Conservation (phyloP, 2,329 filamentous ascomycete genomes). For the Monilinia vaccinii-corymbosi region DNA sequence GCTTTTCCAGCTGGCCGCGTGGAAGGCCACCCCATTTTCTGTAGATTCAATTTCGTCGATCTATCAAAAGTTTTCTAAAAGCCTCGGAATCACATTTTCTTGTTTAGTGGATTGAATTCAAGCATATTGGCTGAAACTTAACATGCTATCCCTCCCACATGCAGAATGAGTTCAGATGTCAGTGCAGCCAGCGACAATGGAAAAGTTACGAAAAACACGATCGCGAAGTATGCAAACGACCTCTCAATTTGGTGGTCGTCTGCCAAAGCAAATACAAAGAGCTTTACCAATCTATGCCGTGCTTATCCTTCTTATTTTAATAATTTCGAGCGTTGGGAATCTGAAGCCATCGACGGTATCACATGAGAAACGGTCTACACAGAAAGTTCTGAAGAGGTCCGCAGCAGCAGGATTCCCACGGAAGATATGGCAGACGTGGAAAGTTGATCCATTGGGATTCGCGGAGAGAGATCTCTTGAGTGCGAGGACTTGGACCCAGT, state of each 20-base stretch:
- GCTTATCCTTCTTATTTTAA: slow-evolving; percentile 20
- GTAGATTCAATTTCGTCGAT: not conserved
- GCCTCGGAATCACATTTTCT: not conserved
- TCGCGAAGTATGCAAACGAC: slow-evolving; percentile 7
- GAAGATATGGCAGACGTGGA: slow-evolving; percentile 75
- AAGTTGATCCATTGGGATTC: slow-evolving; percentile 57
- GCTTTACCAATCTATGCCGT: slow-evolving; percentile 23
- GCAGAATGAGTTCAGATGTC: not conserved
- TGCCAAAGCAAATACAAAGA: slow-evolving; percentile 21
- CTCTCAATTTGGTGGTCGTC: slow-evolving; percentile 33
- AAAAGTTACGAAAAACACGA: slow-evolving; percentile 8
- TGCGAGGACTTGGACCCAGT: slow-evolving; percentile 55
- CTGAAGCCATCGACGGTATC: slow-evolving; percentile 11
- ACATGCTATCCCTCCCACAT: slow-evolving; percentile 1
- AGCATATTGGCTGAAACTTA: not conserved
- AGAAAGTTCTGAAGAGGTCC: not conserved
- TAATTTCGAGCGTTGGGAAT: slow-evolving; percentile 17
- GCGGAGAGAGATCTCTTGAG: slow-evolving; percentile 52
- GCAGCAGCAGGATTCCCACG: slow-evolving; percentile 39
- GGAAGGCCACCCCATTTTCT: not conserved
- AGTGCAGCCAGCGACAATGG: not conserved
- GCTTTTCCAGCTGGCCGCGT: not conserved
- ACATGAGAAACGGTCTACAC: slow-evolving; percentile 5
- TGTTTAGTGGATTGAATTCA: not conserved
- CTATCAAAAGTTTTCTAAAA: not conserved